phyloP scores from a whole-genome alignment of 2,329 filamentous ascomycete genomes.

The Claviceps sp. region DNA sequence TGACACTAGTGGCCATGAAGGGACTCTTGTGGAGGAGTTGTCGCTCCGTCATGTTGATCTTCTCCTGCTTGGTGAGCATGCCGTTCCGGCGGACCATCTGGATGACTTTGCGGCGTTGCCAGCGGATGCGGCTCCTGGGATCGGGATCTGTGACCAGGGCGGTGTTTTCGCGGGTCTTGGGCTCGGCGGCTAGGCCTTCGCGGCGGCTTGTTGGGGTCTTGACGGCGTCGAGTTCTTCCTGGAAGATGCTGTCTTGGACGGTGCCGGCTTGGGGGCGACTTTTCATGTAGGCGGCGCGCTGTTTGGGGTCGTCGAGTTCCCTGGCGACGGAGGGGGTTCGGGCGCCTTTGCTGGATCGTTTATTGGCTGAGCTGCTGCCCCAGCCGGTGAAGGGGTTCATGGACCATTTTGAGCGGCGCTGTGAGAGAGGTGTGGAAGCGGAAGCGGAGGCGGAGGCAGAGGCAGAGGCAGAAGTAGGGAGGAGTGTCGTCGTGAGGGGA shows the following conservation, averaged over 20 bases:
- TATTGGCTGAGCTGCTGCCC: slow-evolving; percentile 16
- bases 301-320: slow-evolving; percentile 29
- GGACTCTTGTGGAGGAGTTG: slow-evolving; percentile 46
- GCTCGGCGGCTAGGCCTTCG: slow-evolving; percentile 13
- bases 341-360: slow-evolving; percentile 12
- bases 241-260: slow-evolving; percentile 46
- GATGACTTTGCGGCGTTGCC: slow-evolving; percentile 75
- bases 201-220: slow-evolving; percentile 4
- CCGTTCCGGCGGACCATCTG: slow-evolving; percentile 50
- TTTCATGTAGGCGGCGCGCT: slow-evolving; percentile 26
- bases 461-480: slow-evolving; percentile 2
- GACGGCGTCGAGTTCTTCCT: slow-evolving; percentile 38
- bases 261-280: slow-evolving; percentile 15
- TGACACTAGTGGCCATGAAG: slow-evolving; percentile 69
- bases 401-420: slow-evolving; percentile 30
- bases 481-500: slow-evolving; percentile 9
- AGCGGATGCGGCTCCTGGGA: slow-evolving; percentile 55
- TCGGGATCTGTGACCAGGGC: slow-evolving; percentile 59
- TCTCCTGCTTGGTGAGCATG: slow-evolving; percentile 41
- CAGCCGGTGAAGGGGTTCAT: slow-evolving; percentile 26
- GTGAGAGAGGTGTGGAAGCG: slow-evolving; percentile 5
- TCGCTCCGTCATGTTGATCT: slow-evolving; percentile 52
- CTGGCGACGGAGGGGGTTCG: slow-evolving; percentile 11
- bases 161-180: slow-evolving; percentile 36
- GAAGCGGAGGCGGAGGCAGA: not conserved